Evolutionary conservation across 2,329 filamentous ascomycete species (phyloP), one percentile per base, ranked within the genome.

Genomic region (Fusarium zealandicum): DNA sequence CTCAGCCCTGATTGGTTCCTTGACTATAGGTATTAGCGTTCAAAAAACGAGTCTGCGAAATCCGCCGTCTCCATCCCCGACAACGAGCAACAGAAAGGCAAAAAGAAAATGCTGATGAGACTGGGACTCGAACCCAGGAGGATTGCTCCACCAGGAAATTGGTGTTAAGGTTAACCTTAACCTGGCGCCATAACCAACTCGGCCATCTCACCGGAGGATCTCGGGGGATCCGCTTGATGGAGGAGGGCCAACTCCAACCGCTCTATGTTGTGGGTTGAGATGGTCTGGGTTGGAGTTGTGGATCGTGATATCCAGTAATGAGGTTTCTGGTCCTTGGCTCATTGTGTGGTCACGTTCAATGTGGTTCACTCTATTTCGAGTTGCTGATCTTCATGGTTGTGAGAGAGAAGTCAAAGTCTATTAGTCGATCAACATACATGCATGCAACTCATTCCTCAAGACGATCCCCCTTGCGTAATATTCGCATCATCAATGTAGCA

Each of bases 161-260:
- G 46, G 45, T 36, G 55, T 57, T 60, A 60, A 60, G 54, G 57
- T 60, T 25, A 45, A 57, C 57, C 57, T 60, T 60, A 60, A 60
- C 57, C 57, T 60, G 57, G 35, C 57, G 57, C 57, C 57, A 60
- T 60, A 60, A 60, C 57, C 57, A 60, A 60, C 58, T 61, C 58
- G 58, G 58, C 58, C 58, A 61, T 61, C 55, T 61, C 51, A 59
- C 58, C 58, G 22, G 33, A 41, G 22, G 37, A 25, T 46, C 28
- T 40, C n/a, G 28, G 17, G 17, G 41, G 57, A 57, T 35, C 57
- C 57, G 50, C 57, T 57, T 54, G 49, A 47, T 55, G 46, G 8
- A 13, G 4, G 7, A 25, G 12, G 6, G 8, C 2, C n/a, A 43
- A 51, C 40, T 25, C n/a, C 33, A 53, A 42, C 32, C 27, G 20